Base-by-base conservation (phyloP, 177 flowering plant genomes). In the Telopea speciosissima region DNA sequence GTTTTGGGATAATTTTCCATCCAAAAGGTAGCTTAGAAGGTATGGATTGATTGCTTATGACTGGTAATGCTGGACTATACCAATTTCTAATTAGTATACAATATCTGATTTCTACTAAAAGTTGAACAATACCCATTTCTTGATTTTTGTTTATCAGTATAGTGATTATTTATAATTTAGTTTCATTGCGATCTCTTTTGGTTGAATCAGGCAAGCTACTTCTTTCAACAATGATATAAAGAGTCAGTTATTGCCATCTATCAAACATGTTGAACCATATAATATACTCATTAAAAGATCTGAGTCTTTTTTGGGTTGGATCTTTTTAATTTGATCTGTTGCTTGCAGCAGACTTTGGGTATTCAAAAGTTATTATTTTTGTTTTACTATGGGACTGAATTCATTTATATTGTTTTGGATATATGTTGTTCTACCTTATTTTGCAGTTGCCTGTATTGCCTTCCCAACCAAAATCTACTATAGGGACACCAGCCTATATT, bases 211-310 rank as follows among this genome's bases (percentile, higher is more conserved):
- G 90, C 92, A 62, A 85, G 89, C 45, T 88, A 84, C 76, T 88
- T 88, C 76, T 88, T 88, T 71, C 92, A 88, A 75, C 92, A 88
- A 66, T 86, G 36, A 86, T 88, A 70, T 88, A 88, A 22, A 90
- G 92, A 72, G 90, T 88, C 68, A 86, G 90, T 79, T 88, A 88
- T 67, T 88, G 92, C 62, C 92, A 88, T 52, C 33, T 13, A 74
- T 40, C 28, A 49, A 19, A 45, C 52, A 19, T 59, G 42, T 45
- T 9, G 40, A 17, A 25, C 28, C 42, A 33, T 25, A 70, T 17
- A 31, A 54, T 42, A 3, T 75, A 13, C 10, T 54, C 19, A 6
- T 28, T 33, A 1, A 12, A 10, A 14, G 33, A 10, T 64, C 22
- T n/a, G 0, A 19, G 26, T 62, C 24, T n/a, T 42, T 69, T 24